Conservation (phyloP, 768 basidiomycete species). For the Mycena leptocephala region DNA sequence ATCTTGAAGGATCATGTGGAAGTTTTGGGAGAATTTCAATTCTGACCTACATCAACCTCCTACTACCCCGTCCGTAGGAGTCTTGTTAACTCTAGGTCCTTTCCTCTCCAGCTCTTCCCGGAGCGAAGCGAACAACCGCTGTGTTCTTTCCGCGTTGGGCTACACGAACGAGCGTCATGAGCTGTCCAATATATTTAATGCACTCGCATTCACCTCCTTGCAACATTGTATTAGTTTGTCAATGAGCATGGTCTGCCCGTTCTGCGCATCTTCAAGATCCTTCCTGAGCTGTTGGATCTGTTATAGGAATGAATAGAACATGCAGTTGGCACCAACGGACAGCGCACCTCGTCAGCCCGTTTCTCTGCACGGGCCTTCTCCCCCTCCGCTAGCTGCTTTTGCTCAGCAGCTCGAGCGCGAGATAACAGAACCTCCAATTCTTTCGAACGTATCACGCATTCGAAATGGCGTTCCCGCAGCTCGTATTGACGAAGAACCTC, state of each 20-base stretch:
- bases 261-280: conserved; percentile 86
- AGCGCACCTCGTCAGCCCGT: conserved; percentile 81
- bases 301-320: conserved; percentile 33
- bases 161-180: conserved; percentile 43
- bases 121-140: conserved; percentile 84
- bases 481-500: conserved; percentile 92
- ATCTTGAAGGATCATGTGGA: not conserved
- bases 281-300: conserved; percentile 81
- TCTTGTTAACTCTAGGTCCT: conserved; percentile 61
- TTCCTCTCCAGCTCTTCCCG: conserved; percentile 90
- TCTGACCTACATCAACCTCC: conserved; percentile 56
- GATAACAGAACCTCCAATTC: conserved; percentile 92
- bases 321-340: conserved; percentile 36
- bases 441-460: conserved; percentile 93
- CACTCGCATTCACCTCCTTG: conserved; percentile 77
- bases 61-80: conserved; percentile 60
- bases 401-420: conserved; percentile 90
- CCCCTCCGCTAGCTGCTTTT: conserved; percentile 86
- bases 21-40: conserved; percentile 29
- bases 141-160: conserved; percentile 89
- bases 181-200: not conserved
- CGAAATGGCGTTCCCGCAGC: conserved; percentile 92
- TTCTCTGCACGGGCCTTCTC: conserved; percentile 80
- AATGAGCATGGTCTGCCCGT: conserved; percentile 84
- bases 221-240: conserved; percentile 90